These are phyloP conservation scores for Murraya koenigii DNA, from an alignment of 345 rosid genomes.

Conservation along the genomic window DNA sequence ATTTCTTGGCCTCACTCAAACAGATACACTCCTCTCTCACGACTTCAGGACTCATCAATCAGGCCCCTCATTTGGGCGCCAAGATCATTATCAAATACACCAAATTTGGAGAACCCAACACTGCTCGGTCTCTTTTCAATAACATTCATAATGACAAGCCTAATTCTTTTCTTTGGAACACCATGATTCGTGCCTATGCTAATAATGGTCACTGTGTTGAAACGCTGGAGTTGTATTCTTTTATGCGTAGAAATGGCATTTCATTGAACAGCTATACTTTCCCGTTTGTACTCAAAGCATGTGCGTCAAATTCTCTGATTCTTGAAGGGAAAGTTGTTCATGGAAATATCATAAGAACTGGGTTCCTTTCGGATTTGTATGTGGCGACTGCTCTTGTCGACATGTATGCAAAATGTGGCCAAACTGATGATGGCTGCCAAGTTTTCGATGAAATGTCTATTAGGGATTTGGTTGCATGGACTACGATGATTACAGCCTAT, in stretches of 20 bases:
- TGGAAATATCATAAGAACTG: slow-evolving; percentile 34
- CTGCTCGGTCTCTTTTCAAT: slow-evolving; percentile 38
- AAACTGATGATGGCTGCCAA: slow-evolving; percentile 28
- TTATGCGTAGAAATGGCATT: slow-evolving; percentile 38
- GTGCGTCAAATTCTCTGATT: slow-evolving; percentile 35
- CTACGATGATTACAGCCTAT: slow-evolving; percentile 41
- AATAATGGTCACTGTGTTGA: slow-evolving; percentile 31
- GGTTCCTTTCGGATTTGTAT: slow-evolving; percentile 29
- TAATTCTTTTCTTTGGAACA: slow-evolving; percentile 47
- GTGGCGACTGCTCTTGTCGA: slow-evolving; percentile 37
- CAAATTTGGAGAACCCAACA: slow-evolving; percentile 22
- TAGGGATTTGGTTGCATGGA: slow-evolving; percentile 52
- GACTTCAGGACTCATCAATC: slow-evolving; percentile 21
- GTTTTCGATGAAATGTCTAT: slow-evolving; percentile 42
- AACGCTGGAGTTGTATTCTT: slow-evolving; percentile 37
- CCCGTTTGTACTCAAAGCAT: slow-evolving; percentile 41
- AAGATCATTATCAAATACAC: slow-evolving; percentile 39
- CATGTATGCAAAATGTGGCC: slow-evolving; percentile 41
- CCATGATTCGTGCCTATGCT: slow-evolving; percentile 52
- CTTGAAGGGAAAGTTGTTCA: slow-evolving; percentile 36
- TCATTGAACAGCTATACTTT: slow-evolving; percentile 40
- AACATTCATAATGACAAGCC: slow-evolving; percentile 4
- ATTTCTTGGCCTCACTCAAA: slow-evolving; percentile 28
- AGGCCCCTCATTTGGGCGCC: slow-evolving; percentile 39
- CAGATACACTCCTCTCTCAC: slow-evolving; percentile 44